phyloP scores from a whole-genome alignment of 116 monocot genomes.

The Cymodocea nodosa region DNA sequence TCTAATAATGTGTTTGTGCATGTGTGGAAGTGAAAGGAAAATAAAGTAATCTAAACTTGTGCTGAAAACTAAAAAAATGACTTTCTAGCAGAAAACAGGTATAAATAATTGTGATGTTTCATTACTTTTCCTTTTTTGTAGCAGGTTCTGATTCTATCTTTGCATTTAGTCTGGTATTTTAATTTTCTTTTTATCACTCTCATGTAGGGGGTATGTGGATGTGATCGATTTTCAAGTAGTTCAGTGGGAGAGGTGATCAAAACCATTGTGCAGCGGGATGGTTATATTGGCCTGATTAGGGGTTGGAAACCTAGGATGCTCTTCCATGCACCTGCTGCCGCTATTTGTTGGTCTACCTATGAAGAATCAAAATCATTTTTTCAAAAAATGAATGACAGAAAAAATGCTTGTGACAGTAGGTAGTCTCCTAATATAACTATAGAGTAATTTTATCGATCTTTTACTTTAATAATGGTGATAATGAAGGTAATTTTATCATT shows the following conservation, averaged over 20 bases:
- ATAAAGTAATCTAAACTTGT: no score
- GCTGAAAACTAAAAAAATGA: no score
- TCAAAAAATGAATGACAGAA: slow-evolving; percentile 14
- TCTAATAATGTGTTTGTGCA: no score
- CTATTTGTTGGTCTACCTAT: slow-evolving; percentile 97
- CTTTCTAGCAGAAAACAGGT: no score
- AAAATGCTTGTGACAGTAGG: not conserved
- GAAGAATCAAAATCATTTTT: slow-evolving; percentile 85
- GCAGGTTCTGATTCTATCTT: not conserved
- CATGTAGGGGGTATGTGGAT: slow-evolving; percentile 82
- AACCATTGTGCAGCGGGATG: slow-evolving; percentile 55
- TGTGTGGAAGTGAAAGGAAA: no score
- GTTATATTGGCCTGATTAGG: slow-evolving; percentile 62
- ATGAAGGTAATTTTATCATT: no score
- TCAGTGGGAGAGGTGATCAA: slow-evolving; percentile 47
- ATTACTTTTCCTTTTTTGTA: no score
- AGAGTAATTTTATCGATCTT: no score
- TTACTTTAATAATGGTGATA: no score
- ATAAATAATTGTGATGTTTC: no score
- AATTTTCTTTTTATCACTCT: not conserved
- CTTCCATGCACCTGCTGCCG: slow-evolving; percentile 93
- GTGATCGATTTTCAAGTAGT: slow-evolving; percentile 62
- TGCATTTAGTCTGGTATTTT: not conserved
- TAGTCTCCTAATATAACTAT: no score
- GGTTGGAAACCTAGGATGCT: slow-evolving; percentile 94